Evolutionary conservation across 1,284 basidiomycete genomes (phyloP), one percentile per base, ranked within the genome.

Genomic region (Tylopilus orsonianus): DNA sequence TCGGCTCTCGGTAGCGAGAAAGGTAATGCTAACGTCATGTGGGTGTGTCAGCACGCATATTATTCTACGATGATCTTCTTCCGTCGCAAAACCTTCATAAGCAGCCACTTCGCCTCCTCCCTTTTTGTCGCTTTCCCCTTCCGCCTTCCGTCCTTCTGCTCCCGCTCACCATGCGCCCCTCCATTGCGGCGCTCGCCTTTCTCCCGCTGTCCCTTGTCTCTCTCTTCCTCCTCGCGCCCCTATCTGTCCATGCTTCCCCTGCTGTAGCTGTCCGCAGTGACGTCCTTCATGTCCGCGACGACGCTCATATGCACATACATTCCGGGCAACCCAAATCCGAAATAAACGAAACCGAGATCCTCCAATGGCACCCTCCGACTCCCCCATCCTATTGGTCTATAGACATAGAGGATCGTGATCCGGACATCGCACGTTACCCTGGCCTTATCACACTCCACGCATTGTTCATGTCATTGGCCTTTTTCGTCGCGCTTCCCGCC

Each of bases 381-480:
- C 85, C 86, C 0, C 79, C 83, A 0, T 90, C 89, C 4, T 93
- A 91, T 64, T 90, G 81, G 68, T 81, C 85, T 7, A 79, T 87
- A 55, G 89, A 91, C 62, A 78, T 81, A 57, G 81, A 85, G 34
- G 75, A 79, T 46, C 67, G 65, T 3, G 73, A 75, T 47, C 65
- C 71, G 10, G 65, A 67, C 13, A 67, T 74, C 37, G 57, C 70
- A 22, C 73, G 80, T 34, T 77, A 85, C 62, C 81, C 83, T 18
- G 75, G 75, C 10, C 68, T 90, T 41, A 87, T 92, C 71, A 71
- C 75, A 34, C 65, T 80, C 3, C 90, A 93, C 65, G 78, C 73
- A 19, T 49, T 83, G 3, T 78, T 80, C 60, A 88, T 91, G 85
- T 73, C 69, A 49, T 60, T 84, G 4, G 87, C 88, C 8, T 92